Evolutionary conservation across 345 rosid species (phyloP).

Genomic region (Carallia brachiata): DNA sequence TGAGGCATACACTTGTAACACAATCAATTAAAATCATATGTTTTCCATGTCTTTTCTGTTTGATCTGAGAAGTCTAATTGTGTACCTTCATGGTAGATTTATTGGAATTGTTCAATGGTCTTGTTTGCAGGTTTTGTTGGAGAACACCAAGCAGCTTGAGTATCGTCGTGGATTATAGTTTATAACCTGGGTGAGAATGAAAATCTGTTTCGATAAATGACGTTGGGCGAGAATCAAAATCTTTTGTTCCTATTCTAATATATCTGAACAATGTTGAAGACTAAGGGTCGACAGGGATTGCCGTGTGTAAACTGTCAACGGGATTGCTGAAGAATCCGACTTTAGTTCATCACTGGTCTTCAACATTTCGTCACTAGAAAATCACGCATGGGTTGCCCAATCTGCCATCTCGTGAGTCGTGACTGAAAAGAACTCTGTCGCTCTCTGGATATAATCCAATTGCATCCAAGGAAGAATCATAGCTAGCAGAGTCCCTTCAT

Average conservation of each 20-base stretch:
- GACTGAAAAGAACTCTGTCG: no score
- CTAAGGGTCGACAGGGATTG: background rate
- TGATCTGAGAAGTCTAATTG: background rate
- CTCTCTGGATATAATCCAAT: no score
- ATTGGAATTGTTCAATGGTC: background rate
- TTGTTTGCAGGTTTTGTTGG: slow-evolving; percentile 54
- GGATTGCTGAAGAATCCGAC: no score
- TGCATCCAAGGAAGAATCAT: no score
- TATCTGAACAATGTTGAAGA: background rate
- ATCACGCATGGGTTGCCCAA: background rate
- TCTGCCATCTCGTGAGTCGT: background rate
- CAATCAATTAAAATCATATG: background rate
- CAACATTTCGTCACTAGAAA: background rate
- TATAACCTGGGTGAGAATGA: background rate
- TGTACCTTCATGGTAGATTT: background rate
- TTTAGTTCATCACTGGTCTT: background rate
- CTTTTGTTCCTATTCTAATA: background rate
- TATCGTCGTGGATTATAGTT: slow-evolving; percentile 54
- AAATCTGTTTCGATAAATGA: no score
- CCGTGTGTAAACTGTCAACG: background rate
- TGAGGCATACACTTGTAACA: background rate
- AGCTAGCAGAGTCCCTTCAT: no score
- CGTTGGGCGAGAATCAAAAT: background rate
- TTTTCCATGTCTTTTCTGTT: background rate
- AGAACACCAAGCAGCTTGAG: slow-evolving; percentile 81